A percentile compares a stretch with the other conserved stretches of the same genome.
Conservation (phyloP, 2,329 filamentous ascomycete species). For the Karstenula rhodostoma region DNA sequence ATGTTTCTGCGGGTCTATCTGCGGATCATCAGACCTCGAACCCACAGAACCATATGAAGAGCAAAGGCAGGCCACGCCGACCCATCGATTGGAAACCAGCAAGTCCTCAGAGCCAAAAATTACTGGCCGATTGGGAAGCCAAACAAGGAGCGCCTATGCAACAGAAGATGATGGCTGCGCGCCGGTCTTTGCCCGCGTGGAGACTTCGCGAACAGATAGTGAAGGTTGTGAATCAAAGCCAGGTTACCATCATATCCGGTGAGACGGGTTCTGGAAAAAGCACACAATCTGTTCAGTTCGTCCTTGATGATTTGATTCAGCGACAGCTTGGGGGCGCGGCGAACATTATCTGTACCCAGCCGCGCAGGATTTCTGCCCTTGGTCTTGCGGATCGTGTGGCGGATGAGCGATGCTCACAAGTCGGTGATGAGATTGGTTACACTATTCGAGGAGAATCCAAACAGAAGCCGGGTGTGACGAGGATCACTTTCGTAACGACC, state of each 20-base stretch:
- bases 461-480: constrained; percentile 73
- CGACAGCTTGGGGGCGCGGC: constrained; percentile 76
- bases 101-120: constrained; percentile 63
- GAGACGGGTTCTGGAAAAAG: constrained; percentile 93
- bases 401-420: constrained; percentile 81
- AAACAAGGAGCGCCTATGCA: constrained; percentile 72
- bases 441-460: constrained; percentile 90
- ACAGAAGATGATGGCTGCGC: constrained; percentile 76
- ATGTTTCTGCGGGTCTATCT: constrained; percentile 78
- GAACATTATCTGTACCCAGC: constrained; percentile 96
- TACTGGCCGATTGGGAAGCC: constrained; percentile 70
- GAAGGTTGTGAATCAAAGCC: constrained; percentile 74
- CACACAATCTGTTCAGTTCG: constrained; percentile 91
- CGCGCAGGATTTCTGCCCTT: constrained; percentile 90
- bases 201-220: constrained; percentile 79
- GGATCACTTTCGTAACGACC: constrained; percentile 94
- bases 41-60: constrained; percentile 25
- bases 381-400: constrained; percentile 94
- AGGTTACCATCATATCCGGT: constrained; percentile 96
- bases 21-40: constrained; percentile 56
- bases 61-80: constrained; percentile 48
- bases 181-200: constrained; percentile 87
- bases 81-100: constrained; percentile 72
- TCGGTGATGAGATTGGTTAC: constrained; percentile 91
- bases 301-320: constrained; percentile 88